A percentile compares a stretch with the other conserved stretches of the same genome.
Evolutionary conservation across 352 stramenopile genomes (phyloP).

Genomic region (Thalassiosira hispida): DNA sequence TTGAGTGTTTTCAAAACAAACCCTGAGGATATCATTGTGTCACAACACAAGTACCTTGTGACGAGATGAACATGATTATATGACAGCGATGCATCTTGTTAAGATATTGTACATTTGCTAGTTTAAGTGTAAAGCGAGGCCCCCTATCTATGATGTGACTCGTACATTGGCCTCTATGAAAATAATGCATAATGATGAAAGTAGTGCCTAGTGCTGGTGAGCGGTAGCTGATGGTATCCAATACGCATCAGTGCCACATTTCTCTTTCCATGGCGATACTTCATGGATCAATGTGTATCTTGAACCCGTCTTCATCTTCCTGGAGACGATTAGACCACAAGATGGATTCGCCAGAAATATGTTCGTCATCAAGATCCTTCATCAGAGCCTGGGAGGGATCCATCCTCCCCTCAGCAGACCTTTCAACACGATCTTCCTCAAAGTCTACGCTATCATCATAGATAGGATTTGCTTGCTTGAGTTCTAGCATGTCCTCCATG

Average conservation of each 20-base stretch:
- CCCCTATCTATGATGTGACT: no score
- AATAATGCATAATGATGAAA: no score
- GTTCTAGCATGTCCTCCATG: conserved; percentile 36
- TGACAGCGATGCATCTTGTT: no score
- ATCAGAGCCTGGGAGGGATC: background rate
- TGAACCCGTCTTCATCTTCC: conserved; percentile 7
- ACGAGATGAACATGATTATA: no score
- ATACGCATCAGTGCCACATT: conserved; percentile 5
- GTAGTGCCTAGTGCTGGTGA: background rate
- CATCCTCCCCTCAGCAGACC: background rate
- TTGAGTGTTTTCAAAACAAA: no score
- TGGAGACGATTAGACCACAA: conserved; percentile 1
- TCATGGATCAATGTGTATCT: background rate
- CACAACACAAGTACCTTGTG: no score
- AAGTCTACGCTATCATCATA: conserved; percentile 8
- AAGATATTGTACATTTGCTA: no score
- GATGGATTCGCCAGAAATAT: background rate
- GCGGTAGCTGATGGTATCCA: conserved; percentile 10
- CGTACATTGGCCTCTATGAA: no score
- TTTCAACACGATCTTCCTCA: conserved; percentile 4
- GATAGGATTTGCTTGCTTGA: conserved; percentile 36
- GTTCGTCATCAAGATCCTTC: background rate
- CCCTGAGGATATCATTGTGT: no score
- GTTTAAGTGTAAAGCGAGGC: no score
- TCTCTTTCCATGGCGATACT: background rate